Evolutionary conservation across 495 filamentous ascomycete genomes (phyloP), one percentile per base, ranked within the genome.

Genomic region (Lophiotrema nucula): DNA sequence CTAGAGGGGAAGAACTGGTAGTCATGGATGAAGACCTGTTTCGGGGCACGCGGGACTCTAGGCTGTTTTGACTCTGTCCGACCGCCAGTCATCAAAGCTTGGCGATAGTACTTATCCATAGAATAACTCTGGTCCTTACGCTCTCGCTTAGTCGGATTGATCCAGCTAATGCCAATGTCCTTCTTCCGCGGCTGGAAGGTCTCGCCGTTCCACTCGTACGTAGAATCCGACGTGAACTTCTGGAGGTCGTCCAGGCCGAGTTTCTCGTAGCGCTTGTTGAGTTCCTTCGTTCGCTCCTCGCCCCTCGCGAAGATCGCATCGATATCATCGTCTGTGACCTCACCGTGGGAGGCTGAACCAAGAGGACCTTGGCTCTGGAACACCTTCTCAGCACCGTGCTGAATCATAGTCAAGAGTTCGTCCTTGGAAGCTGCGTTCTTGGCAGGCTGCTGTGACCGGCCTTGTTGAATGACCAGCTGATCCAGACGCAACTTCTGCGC

Each of bases 391-490:
- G 93, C 95, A 44, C 95, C 95, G 62, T 97, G 93, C 70, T 99
- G 95, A 64, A 99, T 99, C 95, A 99, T 97, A 50, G 81, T 89
- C 11, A 99, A 80, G 25, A 99, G 78, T 61, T 99, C 95, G 51
- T 97, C 95, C 70, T 99, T 99, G 42, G 89, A 95, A 6, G 92
- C 88, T 4, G 85, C 83, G 25, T 87, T 87, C 75, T 95, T 95
- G 1, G 86, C 85, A 26, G 89, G 88, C 53, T 90, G 90, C 72
- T 97, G 93, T 33, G 95, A 88, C 63, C 95, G 91, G 21, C 95
- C 95, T 78, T 99, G 95, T 62, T 99, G 95, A 66, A 99, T 99
- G 53, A 99, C 95, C n/a, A 99, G 81, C 72, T 97, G 93, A 67
- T 99, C 95, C 39, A 99, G 82, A 47, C 95, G 91, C 53, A 99